Conservation (phyloP, 495 filamentous ascomycete species). For the Clohesyomyces aquaticus region DNA sequence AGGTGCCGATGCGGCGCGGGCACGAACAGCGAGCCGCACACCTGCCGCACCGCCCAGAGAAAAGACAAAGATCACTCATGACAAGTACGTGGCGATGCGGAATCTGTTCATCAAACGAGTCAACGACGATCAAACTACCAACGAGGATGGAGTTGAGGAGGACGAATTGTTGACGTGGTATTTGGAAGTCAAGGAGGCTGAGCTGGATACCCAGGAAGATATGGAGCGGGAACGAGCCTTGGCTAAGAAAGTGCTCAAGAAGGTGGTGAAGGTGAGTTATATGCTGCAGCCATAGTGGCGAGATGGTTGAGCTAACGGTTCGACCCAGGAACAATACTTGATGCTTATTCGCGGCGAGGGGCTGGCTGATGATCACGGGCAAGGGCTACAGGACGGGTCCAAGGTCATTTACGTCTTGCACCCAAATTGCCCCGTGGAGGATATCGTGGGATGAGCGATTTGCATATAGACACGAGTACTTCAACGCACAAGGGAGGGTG, state of each 20-base stretch:
- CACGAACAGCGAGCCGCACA: slow-evolving; percentile 43
- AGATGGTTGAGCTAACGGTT: slow-evolving; percentile 9
- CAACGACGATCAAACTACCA: slow-evolving; percentile 70
- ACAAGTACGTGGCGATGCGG: slow-evolving; percentile 89
- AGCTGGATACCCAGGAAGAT: slow-evolving; percentile 79
- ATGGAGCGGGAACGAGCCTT: slow-evolving; percentile 73
- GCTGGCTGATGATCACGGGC: slow-evolving; percentile 61
- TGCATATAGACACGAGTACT: neutral
- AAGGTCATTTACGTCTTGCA: slow-evolving; percentile 86
- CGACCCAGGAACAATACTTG: slow-evolving; percentile 78
- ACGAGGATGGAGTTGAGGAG: slow-evolving; percentile 86
- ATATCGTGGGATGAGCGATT: slow-evolving; percentile 41
- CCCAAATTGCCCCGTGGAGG: slow-evolving; percentile 89
- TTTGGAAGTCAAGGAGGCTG: slow-evolving; percentile 86
- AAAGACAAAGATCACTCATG: slow-evolving; percentile 91
- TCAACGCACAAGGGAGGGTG: neutral
- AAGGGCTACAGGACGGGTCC: slow-evolving; percentile 54
- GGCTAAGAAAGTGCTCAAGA: slow-evolving; percentile 86
- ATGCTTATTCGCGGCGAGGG: slow-evolving; percentile 90
- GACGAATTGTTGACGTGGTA: slow-evolving; percentile 90
- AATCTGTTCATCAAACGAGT: slow-evolving; percentile 81
- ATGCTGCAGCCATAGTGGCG: slow-evolving; percentile 26
- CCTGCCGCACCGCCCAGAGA: slow-evolving; percentile 52
- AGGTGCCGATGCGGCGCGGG: slow-evolving; percentile 35
- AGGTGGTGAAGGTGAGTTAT: slow-evolving; percentile 86